phyloP scores from a whole-genome alignment of 2,329 filamentous ascomycete species.

The Nemania sp. region DNA sequence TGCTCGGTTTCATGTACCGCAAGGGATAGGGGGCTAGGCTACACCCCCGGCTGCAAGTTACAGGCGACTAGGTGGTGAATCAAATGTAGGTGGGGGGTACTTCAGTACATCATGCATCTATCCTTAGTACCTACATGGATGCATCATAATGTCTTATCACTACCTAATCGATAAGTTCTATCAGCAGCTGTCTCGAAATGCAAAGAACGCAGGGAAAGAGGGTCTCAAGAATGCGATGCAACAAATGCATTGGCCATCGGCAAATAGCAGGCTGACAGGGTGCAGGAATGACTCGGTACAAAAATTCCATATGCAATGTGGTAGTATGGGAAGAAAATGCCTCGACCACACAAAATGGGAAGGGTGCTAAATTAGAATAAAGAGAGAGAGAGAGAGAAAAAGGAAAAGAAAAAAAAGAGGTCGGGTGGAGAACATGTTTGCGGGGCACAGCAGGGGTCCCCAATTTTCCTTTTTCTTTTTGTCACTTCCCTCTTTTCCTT shows the following conservation, averaged over 20 bases:
- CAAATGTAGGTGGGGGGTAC: not conserved
- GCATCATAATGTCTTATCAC: not conserved
- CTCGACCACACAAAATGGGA: constrained; percentile 10
- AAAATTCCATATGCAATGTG: constrained; percentile 4
- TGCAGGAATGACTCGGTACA: not conserved
- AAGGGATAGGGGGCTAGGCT: constrained; percentile 19
- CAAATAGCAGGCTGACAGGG: not conserved
- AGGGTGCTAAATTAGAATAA: not conserved
- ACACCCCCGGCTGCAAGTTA: constrained; percentile 3
- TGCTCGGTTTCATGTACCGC: constrained; percentile 20
- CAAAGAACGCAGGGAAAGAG: not conserved
- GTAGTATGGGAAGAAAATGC: constrained; percentile 17
- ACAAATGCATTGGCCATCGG: not conserved
- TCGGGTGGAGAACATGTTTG: constrained; percentile 25
- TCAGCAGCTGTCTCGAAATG: not conserved
- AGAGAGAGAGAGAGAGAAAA: constrained; percentile 19
- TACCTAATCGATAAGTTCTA: constrained; percentile 21
- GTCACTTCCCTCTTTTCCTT: not conserved
- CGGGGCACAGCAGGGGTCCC: constrained; percentile 33
- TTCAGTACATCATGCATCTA: constrained; percentile 1
- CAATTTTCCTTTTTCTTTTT: not conserved
- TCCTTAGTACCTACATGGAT: not conserved
- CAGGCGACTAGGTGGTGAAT: constrained; percentile 11
- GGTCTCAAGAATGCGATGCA: not conserved
- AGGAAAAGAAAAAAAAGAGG: constrained; percentile 27